These are phyloP conservation scores for Xanthoconium purpureum DNA, from an alignment of 768 basidiomycete species.

Conservation along the genomic window DNA sequence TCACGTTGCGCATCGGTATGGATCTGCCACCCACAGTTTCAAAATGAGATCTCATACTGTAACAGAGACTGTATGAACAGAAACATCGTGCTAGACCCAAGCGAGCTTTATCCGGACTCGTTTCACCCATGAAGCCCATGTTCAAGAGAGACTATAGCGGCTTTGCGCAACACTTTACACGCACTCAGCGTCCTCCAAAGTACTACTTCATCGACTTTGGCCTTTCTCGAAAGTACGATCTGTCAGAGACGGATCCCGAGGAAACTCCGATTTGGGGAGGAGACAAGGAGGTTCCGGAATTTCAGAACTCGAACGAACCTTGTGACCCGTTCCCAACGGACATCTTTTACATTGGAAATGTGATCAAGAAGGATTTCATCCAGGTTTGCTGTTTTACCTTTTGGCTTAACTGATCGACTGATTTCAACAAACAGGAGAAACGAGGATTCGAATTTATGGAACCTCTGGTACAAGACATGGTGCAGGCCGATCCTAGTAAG, in stretches of 20 bases:
- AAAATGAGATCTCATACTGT: background rate
- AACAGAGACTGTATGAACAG: constrained; percentile 14
- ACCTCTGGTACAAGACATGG: background rate
- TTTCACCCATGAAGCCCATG: constrained; percentile 23
- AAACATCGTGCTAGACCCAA: constrained; percentile 18
- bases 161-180: background rate
- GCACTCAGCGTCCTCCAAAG: no score
- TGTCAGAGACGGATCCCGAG: no score
- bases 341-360: constrained; percentile 40
- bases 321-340: constrained; percentile 43
- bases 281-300: constrained; percentile 16
- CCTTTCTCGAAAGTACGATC: no score
- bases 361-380: constrained; percentile 31
- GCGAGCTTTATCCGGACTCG: constrained; percentile 18
- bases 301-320: constrained; percentile 19
- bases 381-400: constrained; percentile 19
- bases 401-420: background rate
- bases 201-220: no score
- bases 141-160: background rate
- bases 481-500: no score
- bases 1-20: constrained; percentile 35
- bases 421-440: background rate
- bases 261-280: no score
- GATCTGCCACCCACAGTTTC: background rate
- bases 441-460: background rate